Conservation (phyloP, 495 filamentous ascomycete genomes). For the Coniosporium apollinis region DNA sequence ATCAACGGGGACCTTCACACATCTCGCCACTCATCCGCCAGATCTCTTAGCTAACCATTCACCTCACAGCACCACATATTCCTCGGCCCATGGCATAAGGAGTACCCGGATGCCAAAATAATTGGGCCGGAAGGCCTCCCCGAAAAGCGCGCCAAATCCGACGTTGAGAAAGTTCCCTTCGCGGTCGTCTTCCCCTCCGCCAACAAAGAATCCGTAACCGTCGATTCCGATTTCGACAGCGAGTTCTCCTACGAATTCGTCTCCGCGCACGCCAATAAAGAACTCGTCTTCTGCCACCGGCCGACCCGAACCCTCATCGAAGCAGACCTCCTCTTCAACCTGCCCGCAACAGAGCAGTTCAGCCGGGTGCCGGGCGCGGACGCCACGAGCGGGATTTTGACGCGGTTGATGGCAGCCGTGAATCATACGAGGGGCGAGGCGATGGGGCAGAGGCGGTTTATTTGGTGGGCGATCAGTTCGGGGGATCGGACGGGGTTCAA, state of each 20-base stretch:
- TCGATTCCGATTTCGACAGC: constrained; percentile 62
- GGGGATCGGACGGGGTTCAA: constrained; percentile 50
- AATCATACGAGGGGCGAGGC: constrained; percentile 45
- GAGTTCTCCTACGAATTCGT: constrained; percentile 85
- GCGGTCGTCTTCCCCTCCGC: constrained; percentile 44
- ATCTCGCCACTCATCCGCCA: background rate
- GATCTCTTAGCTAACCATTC: background rate
- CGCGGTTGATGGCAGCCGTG: constrained; percentile 42
- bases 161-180: constrained; percentile 48
- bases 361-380: constrained; percentile 36
- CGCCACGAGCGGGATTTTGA: constrained; percentile 40
- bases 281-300: constrained; percentile 73
- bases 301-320: constrained; percentile 71
- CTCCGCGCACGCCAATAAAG: constrained; percentile 61
- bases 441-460: constrained; percentile 59
- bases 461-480: constrained; percentile 59
- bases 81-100: constrained; percentile 63
- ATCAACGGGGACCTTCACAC: too few species aligned
- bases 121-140: constrained; percentile 73
- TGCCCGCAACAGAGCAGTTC: constrained; percentile 81
- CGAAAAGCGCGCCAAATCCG: constrained; percentile 59
- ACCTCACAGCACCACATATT: constrained; percentile 63
- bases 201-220: constrained; percentile 31
- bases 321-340: constrained; percentile 83
- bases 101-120: constrained; percentile 60